A percentile compares a stretch with the other conserved stretches of the same genome.
phyloP scores from a whole-genome alignment of 129 eudicot species.

The Helianthus tuberosus region DNA sequence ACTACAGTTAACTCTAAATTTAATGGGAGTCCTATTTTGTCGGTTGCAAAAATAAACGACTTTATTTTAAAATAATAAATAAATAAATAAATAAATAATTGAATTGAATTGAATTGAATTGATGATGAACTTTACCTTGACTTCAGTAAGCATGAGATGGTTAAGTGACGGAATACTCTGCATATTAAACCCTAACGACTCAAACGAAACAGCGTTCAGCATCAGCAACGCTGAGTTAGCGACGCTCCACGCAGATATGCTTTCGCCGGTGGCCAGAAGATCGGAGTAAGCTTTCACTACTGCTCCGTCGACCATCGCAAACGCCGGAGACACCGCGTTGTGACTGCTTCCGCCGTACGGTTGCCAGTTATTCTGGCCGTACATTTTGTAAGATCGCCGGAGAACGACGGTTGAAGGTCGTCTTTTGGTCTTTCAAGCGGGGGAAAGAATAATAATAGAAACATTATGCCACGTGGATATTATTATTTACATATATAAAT shows the following conservation, averaged over 20 bases:
- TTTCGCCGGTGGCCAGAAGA: constrained; percentile 56
- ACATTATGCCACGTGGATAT: constrained; percentile 12
- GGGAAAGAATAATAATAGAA: background rate
- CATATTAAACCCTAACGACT: constrained; percentile 65
- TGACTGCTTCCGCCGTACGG: constrained; percentile 13
- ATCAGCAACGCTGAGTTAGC: constrained; percentile 58
- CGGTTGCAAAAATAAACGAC: too few species aligned
- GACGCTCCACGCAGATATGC: constrained; percentile 71
- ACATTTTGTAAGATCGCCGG: constrained; percentile 17
- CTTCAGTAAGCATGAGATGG: constrained; percentile 58
- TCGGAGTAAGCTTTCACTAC: constrained; percentile 57
- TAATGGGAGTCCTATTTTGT: too few species aligned
- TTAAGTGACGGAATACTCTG: constrained; percentile 72
- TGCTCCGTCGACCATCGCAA: constrained; percentile 57
- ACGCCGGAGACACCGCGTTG: background rate
- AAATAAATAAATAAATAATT: background rate
- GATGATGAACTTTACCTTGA: constrained; percentile 54
- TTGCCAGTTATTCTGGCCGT: constrained; percentile 18
- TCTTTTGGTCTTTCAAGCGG: constrained; percentile 7
- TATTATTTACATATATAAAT: background rate
- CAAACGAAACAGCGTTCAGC: constrained; percentile 74
- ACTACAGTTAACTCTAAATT: too few species aligned
- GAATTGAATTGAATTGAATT: background rate
- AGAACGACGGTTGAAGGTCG: constrained; percentile 18
- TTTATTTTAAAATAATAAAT: background rate